Conservation (phyloP, 371 early-diverging fungal genomes). For the Haplosporangium sp. region DNA sequence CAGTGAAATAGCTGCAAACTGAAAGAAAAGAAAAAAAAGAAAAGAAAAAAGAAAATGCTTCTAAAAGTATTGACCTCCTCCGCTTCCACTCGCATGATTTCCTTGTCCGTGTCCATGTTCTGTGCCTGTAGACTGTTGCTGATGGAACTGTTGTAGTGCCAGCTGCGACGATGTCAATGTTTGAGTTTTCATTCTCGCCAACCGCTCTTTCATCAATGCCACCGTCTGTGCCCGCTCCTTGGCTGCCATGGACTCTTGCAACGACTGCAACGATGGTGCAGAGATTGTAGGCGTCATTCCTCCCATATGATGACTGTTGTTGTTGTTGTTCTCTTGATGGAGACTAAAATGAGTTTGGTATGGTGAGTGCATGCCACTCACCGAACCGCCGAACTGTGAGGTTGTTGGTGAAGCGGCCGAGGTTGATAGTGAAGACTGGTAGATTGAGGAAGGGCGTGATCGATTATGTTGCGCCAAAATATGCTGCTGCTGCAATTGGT, state of each 20-base stretch:
- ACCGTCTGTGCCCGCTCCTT: slow-evolving; percentile 64
- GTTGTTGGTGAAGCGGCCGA: slow-evolving; percentile 20
- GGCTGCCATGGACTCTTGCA: slow-evolving; percentile 48
- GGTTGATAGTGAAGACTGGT: slow-evolving; percentile 19
- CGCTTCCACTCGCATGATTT: slow-evolving; percentile 6
- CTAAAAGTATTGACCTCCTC: slow-evolving; percentile 26
- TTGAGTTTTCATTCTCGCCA: slow-evolving; percentile 67
- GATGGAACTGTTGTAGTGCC: slow-evolving; percentile 49
- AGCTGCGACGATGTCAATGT: slow-evolving; percentile 40
- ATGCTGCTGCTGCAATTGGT: slow-evolving; percentile 49
- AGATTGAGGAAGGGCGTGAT: slow-evolving; percentile 41
- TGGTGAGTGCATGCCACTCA: slow-evolving; percentile 20
- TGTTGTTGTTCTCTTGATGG: slow-evolving; percentile 13
- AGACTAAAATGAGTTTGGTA: slow-evolving; percentile 27
- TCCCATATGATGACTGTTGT: neutral
- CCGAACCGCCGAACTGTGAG: slow-evolving; percentile 13
- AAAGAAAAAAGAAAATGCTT: neutral
- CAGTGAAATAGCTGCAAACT: no score
- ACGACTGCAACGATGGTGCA: slow-evolving; percentile 34
- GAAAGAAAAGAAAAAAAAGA: neutral
- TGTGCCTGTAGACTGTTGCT: slow-evolving; percentile 24
- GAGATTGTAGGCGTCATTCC: slow-evolving; percentile 15
- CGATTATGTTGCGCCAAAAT: slow-evolving; percentile 47
- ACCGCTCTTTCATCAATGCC: slow-evolving; percentile 65
- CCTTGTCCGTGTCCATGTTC: slow-evolving; percentile 1